Evolutionary conservation across 2,329 filamentous ascomycete species (phyloP), one percentile per base, ranked within the genome.

Genomic region (Botrytis byssoidea): DNA sequence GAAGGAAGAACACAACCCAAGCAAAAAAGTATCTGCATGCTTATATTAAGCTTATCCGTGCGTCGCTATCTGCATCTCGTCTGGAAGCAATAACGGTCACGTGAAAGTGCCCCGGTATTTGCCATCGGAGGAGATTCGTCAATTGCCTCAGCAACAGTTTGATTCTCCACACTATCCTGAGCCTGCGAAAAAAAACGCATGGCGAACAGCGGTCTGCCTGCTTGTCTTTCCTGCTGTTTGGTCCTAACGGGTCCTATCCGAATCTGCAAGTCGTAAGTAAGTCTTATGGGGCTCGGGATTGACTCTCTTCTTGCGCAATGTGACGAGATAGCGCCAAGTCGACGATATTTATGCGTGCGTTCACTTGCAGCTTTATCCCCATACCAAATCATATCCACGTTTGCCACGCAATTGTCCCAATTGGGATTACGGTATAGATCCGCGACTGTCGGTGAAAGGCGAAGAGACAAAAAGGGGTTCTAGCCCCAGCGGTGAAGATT

Each of bases 11-110:
- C 29, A 60, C 57, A 64, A 68, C 42, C 61, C 37, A 48, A 66
- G 59, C 37, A 20, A 29, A 64, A 73, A 67, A 55, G 51, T 59
- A 69, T 69, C 37, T 69, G 35, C 40, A 60, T 72, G 61, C 70
- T 72, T 72, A 73, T 61, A 61, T 73, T 73, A 69, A 73, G 64
- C 64, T 73, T 73, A 73, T 69, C 64, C 71, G 42, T 73, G 64
- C 55, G 32, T 25, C 64, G 63, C 63, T 55, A 42, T 60, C 42
- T 68, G 22, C 48, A 60, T 55, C 20, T 32, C 10, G 22, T 32
- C n/a, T 44, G 42, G 42, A 51, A 40, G 25, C n/a, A 25, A 32
- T 29, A 9, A 14, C 1, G 10, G 8, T 73, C 71, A 73, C 71
- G 71, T 73, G 71, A 73, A 10, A 4, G 12, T 18, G 6, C n/a